Percentiles rank a stretch among this genome's conserved stretches.
Conservation (phyloP, 345 rosid species). For the Toxicodendron radicans region DNA sequence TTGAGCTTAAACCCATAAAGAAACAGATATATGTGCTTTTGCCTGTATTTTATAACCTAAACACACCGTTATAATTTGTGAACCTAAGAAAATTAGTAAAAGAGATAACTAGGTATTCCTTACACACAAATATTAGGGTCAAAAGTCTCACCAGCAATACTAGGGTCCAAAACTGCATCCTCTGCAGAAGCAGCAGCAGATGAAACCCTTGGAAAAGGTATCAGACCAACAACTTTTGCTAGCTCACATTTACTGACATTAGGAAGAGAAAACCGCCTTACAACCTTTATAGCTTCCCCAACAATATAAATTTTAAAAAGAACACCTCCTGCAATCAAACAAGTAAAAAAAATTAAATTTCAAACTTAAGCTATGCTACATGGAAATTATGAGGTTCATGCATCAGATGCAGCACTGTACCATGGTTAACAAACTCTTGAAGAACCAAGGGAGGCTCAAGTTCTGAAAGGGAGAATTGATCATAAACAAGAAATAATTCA, state of each 20-base stretch:
- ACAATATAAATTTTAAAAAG: slow-evolving; percentile 79
- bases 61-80: background rate
- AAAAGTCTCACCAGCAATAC: slow-evolving; percentile 57
- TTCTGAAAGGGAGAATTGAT: slow-evolving; percentile 61
- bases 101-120: background rate
- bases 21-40: background rate
- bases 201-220: slow-evolving; percentile 80
- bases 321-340: slow-evolving; percentile 61
- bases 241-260: slow-evolving; percentile 58
- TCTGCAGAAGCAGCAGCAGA: slow-evolving; percentile 87
- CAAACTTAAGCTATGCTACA: slow-evolving; percentile 8
- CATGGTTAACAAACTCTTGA: slow-evolving; percentile 95
- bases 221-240: slow-evolving; percentile 56
- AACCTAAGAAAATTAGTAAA: background rate
- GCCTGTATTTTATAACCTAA: background rate
- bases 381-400: slow-evolving; percentile 1
- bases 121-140: background rate
- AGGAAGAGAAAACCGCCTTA: slow-evolving; percentile 77
- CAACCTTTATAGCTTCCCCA: slow-evolving; percentile 83
- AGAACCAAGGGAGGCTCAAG: slow-evolving; percentile 86
- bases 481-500: slow-evolving; percentile 75
- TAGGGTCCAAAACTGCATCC: slow-evolving; percentile 77
- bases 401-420: slow-evolving; percentile 35
- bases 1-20: background rate
- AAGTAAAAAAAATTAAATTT: slow-evolving; percentile 4